A percentile compares a stretch with the other conserved stretches of the same genome.
Conservation (phyloP, 140 eudicot species). For the Stevia rebaudiana region DNA sequence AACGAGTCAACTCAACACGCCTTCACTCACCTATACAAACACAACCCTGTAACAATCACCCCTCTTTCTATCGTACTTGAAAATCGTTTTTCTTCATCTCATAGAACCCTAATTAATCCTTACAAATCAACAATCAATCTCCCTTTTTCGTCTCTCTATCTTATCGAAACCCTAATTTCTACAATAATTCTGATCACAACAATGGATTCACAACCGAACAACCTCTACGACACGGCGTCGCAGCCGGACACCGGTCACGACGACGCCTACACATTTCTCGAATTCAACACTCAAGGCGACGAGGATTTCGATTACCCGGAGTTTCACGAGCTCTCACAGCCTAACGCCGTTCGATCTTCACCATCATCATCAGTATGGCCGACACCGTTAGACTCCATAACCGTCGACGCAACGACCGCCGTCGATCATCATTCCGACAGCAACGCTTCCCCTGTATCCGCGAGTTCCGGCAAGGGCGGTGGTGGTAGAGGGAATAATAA, state of each 20-base stretch:
- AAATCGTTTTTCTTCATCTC: not conserved
- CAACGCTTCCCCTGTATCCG: constrained; percentile 48
- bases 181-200: not conserved
- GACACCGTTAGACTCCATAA: constrained; percentile 62
- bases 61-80: not conserved
- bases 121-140: not conserved
- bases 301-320: constrained; percentile 73
- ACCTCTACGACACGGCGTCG: constrained; percentile 90
- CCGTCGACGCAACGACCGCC: constrained; percentile 34
- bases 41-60: constrained; percentile 1
- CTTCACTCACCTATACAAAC: constrained; percentile 6
- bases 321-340: constrained; percentile 78
- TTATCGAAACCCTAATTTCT: constrained; percentile 5
- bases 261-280: constrained; percentile 94
- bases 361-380: constrained; percentile 59
- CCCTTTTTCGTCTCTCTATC: not conserved
- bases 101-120: constrained; percentile 32
- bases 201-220: constrained; percentile 69
- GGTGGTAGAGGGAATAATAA: constrained; percentile 28
- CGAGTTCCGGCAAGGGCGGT: constrained; percentile 40
- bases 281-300: constrained; percentile 81
- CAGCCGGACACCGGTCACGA: constrained; percentile 93
- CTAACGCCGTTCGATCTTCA: constrained; percentile 49
- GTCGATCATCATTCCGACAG: constrained; percentile 53
- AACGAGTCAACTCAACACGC: constrained; percentile 20